A percentile compares a stretch with the other conserved stretches of the same genome.
Conservation (phyloP, 306 rosid genomes). For the Urtica urens region DNA sequence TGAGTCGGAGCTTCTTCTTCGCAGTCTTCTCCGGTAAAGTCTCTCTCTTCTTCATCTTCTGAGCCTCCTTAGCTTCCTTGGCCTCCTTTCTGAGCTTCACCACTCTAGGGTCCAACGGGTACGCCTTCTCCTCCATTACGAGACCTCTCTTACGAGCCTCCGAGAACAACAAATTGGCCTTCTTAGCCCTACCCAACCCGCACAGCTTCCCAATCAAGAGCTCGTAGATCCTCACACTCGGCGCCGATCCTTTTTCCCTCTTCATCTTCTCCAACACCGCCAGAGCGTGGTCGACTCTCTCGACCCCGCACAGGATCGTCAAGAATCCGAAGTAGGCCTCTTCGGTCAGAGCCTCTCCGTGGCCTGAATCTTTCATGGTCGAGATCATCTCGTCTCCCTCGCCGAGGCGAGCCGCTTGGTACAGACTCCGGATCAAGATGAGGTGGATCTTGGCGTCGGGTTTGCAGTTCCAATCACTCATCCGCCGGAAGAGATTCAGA, state of each 20-base stretch:
- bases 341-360: conserved; percentile 38
- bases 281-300: conserved; percentile 67
- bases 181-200: conserved; percentile 47
- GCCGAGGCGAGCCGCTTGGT: conserved; percentile 65
- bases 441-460: conserved; percentile 39
- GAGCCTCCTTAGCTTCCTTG: conserved; percentile 27
- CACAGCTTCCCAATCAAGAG: conserved; percentile 55
- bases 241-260: conserved; percentile 52
- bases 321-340: conserved; percentile 50
- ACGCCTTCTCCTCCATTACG: conserved; percentile 35
- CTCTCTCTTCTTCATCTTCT: conserved; percentile 56
- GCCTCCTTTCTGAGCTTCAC: conserved; percentile 36
- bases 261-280: conserved; percentile 64
- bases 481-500: conserved; percentile 32
- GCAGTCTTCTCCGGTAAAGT: conserved; percentile 36
- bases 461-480: conserved; percentile 55
- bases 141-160: conserved; percentile 45
- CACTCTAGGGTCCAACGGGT: conserved; percentile 41
- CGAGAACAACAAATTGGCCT: conserved; percentile 47
- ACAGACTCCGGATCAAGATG: conserved; percentile 50
- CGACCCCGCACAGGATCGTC: conserved; percentile 73
- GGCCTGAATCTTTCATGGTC: conserved; percentile 57
- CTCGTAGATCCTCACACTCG: conserved; percentile 57
- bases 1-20: not conserved
- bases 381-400: conserved; percentile 91